phyloP scores from a whole-genome alignment of 352 stramenopile genomes.

The Globisporangium camurandrum region DNA sequence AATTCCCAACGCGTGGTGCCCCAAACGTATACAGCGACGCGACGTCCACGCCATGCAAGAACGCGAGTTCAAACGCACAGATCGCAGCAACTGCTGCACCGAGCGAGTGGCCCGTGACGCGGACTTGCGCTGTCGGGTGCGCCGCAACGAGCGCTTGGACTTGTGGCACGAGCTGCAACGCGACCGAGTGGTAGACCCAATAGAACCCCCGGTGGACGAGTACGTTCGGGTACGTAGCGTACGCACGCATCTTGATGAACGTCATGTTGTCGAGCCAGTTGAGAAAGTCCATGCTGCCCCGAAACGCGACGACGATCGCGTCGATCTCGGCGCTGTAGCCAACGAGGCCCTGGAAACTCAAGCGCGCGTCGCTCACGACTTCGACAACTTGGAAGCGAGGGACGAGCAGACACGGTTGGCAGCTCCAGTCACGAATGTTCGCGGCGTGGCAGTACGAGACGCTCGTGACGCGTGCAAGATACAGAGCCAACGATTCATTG shows the following conservation, averaged over 20 bases:
- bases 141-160: slow-evolving; percentile 22
- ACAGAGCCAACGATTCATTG: slow-evolving; percentile 59
- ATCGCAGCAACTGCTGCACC: slow-evolving; percentile 65
- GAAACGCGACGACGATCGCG: slow-evolving; percentile 65
- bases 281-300: slow-evolving; percentile 71
- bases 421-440: slow-evolving; percentile 72
- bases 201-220: slow-evolving; percentile 76
- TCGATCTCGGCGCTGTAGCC: slow-evolving; percentile 52
- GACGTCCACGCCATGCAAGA: slow-evolving; percentile 50
- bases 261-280: slow-evolving; percentile 87
- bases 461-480: slow-evolving; percentile 69
- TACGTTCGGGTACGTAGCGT: slow-evolving; percentile 47
- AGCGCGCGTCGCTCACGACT: slow-evolving; percentile 58
- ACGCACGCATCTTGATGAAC: slow-evolving; percentile 67
- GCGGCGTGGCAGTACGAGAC: slow-evolving; percentile 63
- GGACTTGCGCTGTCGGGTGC: slow-evolving; percentile 36
- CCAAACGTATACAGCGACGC: slow-evolving; percentile 64
- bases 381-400: slow-evolving; percentile 32
- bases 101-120: slow-evolving; percentile 71
- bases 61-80: slow-evolving; percentile 66
- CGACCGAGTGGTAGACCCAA: slow-evolving; percentile 68
- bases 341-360: slow-evolving; percentile 76
- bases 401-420: slow-evolving; percentile 58
- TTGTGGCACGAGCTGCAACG: slow-evolving; percentile 29
- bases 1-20: slow-evolving; percentile 68